Conservation (phyloP, 495 filamentous ascomycete genomes). For the Hyaloscypha hepaticicola region DNA sequence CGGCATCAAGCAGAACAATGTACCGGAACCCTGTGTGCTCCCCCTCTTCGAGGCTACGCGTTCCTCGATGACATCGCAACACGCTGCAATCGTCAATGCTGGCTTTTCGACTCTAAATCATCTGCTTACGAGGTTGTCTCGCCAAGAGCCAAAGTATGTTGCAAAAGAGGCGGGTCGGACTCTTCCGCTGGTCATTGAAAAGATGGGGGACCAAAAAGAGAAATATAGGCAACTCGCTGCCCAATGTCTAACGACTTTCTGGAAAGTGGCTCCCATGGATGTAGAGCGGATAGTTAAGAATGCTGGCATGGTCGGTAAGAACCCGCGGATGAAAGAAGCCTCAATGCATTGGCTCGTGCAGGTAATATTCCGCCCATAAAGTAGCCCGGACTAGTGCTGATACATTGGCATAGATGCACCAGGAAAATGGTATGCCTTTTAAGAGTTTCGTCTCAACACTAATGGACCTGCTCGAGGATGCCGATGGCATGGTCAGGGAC, state of each 20-base stretch:
- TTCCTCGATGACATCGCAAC: slow-evolving; percentile 66
- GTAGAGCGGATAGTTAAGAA: slow-evolving; percentile 80
- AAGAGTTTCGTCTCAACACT: slow-evolving; percentile 76
- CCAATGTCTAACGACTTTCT: slow-evolving; percentile 73
- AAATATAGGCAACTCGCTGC: slow-evolving; percentile 69
- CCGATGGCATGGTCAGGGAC: slow-evolving; percentile 82
- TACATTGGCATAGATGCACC: slow-evolving; percentile 61
- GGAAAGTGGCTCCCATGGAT: slow-evolving; percentile 62
- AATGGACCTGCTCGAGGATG: slow-evolving; percentile 84
- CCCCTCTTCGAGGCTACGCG: slow-evolving; percentile 73
- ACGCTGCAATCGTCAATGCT: slow-evolving; percentile 64
- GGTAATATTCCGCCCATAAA: slow-evolving; percentile 35
- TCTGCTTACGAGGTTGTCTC: slow-evolving; percentile 74
- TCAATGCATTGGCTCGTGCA: slow-evolving; percentile 81
- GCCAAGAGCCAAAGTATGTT: slow-evolving; percentile 73
- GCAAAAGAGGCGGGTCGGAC: slow-evolving; percentile 62
- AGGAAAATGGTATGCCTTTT: slow-evolving; percentile 73
- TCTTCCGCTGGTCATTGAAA: slow-evolving; percentile 74
- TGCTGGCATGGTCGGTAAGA: slow-evolving; percentile 72
- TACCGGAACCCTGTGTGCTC: slow-evolving; percentile 69
- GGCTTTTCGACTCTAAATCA: slow-evolving; percentile 85
- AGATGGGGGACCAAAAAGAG: slow-evolving; percentile 86
- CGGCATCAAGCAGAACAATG: slow-evolving; percentile 83
- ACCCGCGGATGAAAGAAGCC: slow-evolving; percentile 76
- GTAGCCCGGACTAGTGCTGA: not conserved